Base-by-base conservation (phyloP, 2,329 filamentous ascomycete genomes). In the Aspergillus awamori region DNA sequence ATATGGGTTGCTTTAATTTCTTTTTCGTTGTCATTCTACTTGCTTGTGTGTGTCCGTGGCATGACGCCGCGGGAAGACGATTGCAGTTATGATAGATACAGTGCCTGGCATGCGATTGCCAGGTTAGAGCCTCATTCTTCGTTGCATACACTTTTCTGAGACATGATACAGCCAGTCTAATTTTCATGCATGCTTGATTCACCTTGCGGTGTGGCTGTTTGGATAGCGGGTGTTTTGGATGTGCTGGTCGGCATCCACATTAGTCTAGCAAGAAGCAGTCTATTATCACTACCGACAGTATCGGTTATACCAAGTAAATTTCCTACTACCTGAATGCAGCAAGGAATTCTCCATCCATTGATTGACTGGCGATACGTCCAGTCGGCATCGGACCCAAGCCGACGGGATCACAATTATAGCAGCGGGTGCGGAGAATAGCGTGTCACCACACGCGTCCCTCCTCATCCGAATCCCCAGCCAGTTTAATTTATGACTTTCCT, bases 401-500 rank as follows among this genome's bases (percentile, higher is more conserved):
- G 33, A 36, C 39, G 15, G 39, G 39, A 20, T 20, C n/a, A 43
- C 20, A 30, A 51, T 30, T 17, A 51, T 33, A 51, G 47, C 47
- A 33, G 47, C 47, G 47, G 47, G 49, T 60, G 60, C 54, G 60
- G 54, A 60, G 53, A 58, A 54, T 36, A 57, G 61, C 67, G 69
- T 66, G 65, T 71, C 66, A 66, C 69, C 59, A 43, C 59, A 66
- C 69, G 69, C 67, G 63, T 64, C 65, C 63, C 63, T 61, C 61
- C 58, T 57, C 62, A 17, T 38, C 48, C 60, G 38, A 36, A 8
- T 11, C 26, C 41, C 36, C 33, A 22, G 17, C 54, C 36, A 17
- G 20, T 48, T 30, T 41, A 13, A 57, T 55, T 63, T 22, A 30
- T 51, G 47, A 60, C 57, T 52, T n/a, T 45, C 13, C 24, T 36